A percentile compares a stretch with the other conserved stretches of the same genome.
These are phyloP conservation scores for Entomophthora muscae DNA, from an alignment of 371 early-diverging fungal species.

Conservation along the genomic window DNA sequence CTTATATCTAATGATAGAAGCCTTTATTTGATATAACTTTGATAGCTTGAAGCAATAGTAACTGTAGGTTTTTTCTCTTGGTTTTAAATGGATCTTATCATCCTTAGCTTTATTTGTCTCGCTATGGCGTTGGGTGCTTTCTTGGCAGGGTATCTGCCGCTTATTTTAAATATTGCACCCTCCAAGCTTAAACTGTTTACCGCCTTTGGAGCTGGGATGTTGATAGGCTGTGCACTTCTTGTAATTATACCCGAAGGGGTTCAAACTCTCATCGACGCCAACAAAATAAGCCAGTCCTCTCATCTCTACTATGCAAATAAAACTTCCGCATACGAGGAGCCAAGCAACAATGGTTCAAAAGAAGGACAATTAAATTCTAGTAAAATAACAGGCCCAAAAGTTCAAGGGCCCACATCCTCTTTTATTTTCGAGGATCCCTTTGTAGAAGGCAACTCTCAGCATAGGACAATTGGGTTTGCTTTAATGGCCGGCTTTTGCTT, in stretches of 20 bases:
- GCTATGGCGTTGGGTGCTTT: neutral
- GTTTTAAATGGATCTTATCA: neutral
- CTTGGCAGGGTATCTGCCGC: neutral
- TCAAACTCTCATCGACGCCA: constrained; percentile 54
- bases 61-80: no score
- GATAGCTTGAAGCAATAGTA: no score
- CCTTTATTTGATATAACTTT: no score
- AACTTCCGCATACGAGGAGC: no score
- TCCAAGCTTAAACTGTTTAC: neutral
- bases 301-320: no score
- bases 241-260: constrained; percentile 90
- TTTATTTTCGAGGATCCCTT: no score
- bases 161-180: neutral
- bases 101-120: neutral
- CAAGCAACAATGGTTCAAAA: no score
- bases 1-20: no score
- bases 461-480: constrained; percentile 57
- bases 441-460: constrained; percentile 18
- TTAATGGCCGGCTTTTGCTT: constrained; percentile 66
- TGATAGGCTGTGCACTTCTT: constrained; percentile 74
- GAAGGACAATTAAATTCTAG: no score
- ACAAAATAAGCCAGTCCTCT: no score
- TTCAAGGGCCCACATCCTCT: no score
- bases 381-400: no score
- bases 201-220: constrained; percentile 63